Evolutionary conservation across 2,329 filamentous ascomycete genomes (phyloP).

Genomic region (Coniochaeta ligniaria): DNA sequence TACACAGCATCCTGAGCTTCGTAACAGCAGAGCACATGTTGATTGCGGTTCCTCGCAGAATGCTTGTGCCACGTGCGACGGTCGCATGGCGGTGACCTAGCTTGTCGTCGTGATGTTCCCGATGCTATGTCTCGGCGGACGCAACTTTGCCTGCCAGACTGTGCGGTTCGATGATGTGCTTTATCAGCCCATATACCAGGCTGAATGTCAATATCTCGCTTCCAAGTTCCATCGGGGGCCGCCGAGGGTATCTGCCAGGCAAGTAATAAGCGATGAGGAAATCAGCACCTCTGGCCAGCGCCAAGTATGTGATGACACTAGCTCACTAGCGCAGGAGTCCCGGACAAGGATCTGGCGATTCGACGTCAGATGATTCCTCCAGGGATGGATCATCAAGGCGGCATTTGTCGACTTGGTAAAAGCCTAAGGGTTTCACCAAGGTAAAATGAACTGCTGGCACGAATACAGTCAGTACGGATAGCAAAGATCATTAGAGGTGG

Average conservation of each 20-base stretch:
- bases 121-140: not conserved
- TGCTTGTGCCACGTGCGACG: not conserved
- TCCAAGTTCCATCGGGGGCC: not conserved
- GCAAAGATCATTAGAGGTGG: not conserved
- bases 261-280: not conserved
- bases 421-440: not conserved
- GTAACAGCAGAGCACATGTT: not conserved
- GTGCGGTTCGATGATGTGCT: not conserved
- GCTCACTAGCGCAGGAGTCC: not conserved
- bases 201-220: not conserved
- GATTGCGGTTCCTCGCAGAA: not conserved
- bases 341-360: not conserved
- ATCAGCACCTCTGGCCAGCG: not conserved
- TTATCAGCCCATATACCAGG: not conserved
- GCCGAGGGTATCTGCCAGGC: not conserved
- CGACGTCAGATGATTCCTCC: not conserved
- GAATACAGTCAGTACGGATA: not conserved
- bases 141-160: not conserved
- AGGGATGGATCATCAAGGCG: not conserved
- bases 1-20: not conserved
- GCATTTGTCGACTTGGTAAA: not conserved
- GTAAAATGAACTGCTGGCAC: not conserved
- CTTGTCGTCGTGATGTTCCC: not conserved
- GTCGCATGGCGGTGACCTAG: not conserved
- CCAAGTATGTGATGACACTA: not conserved